Evolutionary conservation across 2,329 filamentous ascomycete species (phyloP), one percentile per base, ranked within the genome.

Genomic region (Didymella glomerata): DNA sequence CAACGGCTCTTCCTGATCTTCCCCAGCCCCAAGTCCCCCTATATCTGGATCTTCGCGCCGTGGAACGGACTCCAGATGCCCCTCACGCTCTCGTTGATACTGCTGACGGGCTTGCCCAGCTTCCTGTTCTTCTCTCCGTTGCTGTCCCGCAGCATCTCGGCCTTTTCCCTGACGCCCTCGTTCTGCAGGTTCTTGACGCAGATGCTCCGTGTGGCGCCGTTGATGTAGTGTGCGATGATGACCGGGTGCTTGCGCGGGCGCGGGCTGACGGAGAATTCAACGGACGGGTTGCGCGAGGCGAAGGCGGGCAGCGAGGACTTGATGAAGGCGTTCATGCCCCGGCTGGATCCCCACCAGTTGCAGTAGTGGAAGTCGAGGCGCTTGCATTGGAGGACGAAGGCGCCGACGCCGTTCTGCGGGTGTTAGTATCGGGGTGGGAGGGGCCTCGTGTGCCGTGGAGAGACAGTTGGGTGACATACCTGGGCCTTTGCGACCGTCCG

Each of bases 351-450:
- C 57, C 91, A 92, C 87, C 90, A 93, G 84, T 98, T 93, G 83
- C 95, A 98, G 83, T 97, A 99, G 82, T 96, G 91, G 75, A 99
- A 92, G 78, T 97, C 92, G 78, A 99, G 84, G 76, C 90, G 91
- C 84, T 92, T 96, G 88, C 95, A 99, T 83, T 97, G 94, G 58
- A 97, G 87, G 79, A 99, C 92, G 83, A 98, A 98, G 77, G 93
- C 91, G 73, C 94, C 94, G 68, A 98, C 85, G 84, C 95, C 58
- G 24, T 61, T 61, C 58, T 61, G 28, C 7, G 20, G 34, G n/a
- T 13, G 49, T 61, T 6, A 61, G 58, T 22, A n/a, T 6, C 5
- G 25, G 28, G 20, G 5, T 9, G 3, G 1, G 27, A 11, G 5
- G 40, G 40, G 20, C 5, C 18, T 10, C 18, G 10, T 3, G 11